Evolutionary conservation across 2,329 filamentous ascomycete species (phyloP), one percentile per base, ranked within the genome.

Genomic region (Fusarium liriodendri): DNA sequence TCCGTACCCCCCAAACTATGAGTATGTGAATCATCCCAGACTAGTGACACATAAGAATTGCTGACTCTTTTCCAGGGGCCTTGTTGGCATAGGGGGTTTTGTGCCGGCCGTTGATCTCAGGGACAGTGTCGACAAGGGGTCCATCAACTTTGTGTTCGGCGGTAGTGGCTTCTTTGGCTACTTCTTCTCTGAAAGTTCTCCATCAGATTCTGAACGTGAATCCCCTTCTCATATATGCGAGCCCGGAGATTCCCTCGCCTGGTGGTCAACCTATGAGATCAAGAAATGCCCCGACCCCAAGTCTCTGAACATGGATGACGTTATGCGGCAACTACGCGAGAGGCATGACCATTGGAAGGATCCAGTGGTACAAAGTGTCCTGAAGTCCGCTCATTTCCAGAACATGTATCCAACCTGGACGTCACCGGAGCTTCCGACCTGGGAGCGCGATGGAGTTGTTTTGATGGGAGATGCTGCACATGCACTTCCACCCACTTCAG

Each of bases 1-100:
- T 25, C 70, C 59, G 22, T 78, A 74, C 42, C 74, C 75, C 3
- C 70, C 75, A 6, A 73, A 67, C 11, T 79, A 78, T 11, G 77
- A 79, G 77, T 78, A 58, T 62, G 76, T 69, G 14, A 37, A 20
- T 14, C 8, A 11, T 33, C 16, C 9, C 6, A 5, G 32, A 3
- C 33, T 11, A 11, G 9, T 14, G 11, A 9, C 11, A 4, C 3
- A 25, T 29, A 3, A 4, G 6, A 13, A 5, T 5, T 25, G 18
- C 59, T 67, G 25, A 70, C 60, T 22, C 5, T 59, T 2, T 32
- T 22, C 11, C 4, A 70, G 67, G 25, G 67, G 67, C 3, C 67
- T 70, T 35, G 67, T 70, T 29, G 67, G 67, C n/a, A 63, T 70
- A 22, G 67, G 67, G 35, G 67, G 67, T 3, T 70, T 70, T 33